These are phyloP conservation scores for Xylaria nigripes DNA, from an alignment of 495 filamentous ascomycete species.

Conservation along the genomic window DNA sequence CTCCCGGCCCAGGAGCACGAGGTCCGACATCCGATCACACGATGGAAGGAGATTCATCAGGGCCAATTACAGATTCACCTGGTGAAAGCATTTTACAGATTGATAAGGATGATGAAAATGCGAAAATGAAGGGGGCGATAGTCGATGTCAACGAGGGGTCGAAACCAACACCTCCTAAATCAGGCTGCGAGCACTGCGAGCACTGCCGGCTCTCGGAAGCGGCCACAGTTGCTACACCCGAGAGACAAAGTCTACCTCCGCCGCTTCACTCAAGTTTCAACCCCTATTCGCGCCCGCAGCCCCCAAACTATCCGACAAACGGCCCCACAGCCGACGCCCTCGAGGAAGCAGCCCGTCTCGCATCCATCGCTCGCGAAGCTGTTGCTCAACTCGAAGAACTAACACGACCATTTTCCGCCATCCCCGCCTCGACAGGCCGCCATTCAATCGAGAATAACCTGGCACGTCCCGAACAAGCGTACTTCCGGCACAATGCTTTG, in stretches of 20 bases:
- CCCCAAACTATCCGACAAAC: not conserved
- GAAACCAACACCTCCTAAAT: not conserved
- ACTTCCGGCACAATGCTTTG: not conserved
- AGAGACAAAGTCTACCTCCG: not conserved
- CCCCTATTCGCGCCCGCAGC: not conserved
- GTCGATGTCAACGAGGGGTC: not conserved
- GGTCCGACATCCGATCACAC: not conserved
- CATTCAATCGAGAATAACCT: not conserved
- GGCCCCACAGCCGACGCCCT: slow-evolving; percentile 5
- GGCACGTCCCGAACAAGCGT: not conserved
- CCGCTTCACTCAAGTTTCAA: not conserved
- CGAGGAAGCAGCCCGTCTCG: slow-evolving; percentile 12
- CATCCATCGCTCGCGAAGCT: slow-evolving; percentile 8
- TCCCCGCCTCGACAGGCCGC: not conserved
- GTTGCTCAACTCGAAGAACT: slow-evolving; percentile 8
- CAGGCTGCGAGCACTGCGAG: slow-evolving; percentile 11
- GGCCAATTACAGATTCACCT: not conserved
- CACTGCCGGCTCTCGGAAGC: slow-evolving; percentile 9
- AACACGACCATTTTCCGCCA: slow-evolving; percentile 7
- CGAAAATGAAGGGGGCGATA: not conserved
- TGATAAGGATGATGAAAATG: not conserved
- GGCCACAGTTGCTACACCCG: not conserved
- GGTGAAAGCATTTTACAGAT: not conserved
- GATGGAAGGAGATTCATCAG: not conserved
- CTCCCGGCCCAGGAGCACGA: not conserved